A percentile compares a stretch with the other conserved stretches of the same genome.
Evolutionary conservation across 2,329 filamentous ascomycete genomes (phyloP).

Genomic region (Ceratocystis alfenasii): DNA sequence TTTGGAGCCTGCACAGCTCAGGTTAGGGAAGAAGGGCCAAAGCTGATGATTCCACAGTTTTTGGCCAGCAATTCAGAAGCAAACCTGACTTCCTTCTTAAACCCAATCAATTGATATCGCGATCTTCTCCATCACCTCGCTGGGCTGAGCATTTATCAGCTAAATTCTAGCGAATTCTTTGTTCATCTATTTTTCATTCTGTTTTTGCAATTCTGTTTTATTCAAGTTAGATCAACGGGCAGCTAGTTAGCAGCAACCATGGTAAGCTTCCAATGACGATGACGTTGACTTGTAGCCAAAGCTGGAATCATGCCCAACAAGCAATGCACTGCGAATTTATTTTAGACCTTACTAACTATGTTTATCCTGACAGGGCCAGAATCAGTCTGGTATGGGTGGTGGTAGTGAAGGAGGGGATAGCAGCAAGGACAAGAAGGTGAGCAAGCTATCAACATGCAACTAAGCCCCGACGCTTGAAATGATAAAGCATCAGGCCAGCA

Average conservation of each 20-base stretch:
- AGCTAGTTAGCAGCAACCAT: neutral
- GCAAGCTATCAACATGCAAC: constrained; percentile 26
- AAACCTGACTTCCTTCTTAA: neutral
- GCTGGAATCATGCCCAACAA: neutral
- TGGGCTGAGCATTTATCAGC: neutral
- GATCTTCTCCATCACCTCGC: constrained; percentile 2
- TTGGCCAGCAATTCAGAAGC: neutral
- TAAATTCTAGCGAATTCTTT: neutral
- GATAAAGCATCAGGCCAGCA: too few species aligned
- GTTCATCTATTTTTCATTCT: neutral
- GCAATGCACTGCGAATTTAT: neutral
- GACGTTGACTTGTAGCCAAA: neutral
- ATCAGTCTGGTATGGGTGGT: constrained; percentile 76
- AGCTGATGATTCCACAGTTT: constrained; percentile 8
- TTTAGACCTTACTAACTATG: constrained; percentile 12
- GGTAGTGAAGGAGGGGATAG: constrained; percentile 62
- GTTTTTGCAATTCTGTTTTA: neutral
- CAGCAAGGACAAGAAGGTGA: constrained; percentile 80
- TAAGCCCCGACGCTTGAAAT: neutral
- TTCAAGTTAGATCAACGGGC: neutral
- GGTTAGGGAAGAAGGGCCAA: neutral
- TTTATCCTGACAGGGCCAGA: constrained; percentile 51
- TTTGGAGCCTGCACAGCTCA: constrained; percentile 19
- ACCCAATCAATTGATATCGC: neutral
- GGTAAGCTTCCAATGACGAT: constrained; percentile 12